These are phyloP conservation scores for Microdochium trichocladiopsis DNA, from an alignment of 2,329 filamentous ascomycete genomes.

Conservation along the genomic window DNA sequence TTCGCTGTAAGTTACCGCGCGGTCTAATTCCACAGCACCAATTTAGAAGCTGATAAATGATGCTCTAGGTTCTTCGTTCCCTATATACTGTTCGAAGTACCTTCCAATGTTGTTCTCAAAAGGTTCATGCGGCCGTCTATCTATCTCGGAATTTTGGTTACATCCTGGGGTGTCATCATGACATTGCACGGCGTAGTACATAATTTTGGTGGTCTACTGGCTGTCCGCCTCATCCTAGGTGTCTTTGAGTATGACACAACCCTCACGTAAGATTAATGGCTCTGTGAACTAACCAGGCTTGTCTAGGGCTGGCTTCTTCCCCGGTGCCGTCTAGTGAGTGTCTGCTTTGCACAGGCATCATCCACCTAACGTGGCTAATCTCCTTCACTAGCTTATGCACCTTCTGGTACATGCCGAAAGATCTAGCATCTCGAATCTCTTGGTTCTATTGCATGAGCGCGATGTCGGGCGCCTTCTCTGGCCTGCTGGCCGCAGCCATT, in stretches of 20 bases:
- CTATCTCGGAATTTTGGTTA: constrained; percentile 60
- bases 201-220: constrained; percentile 18
- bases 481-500: constrained; percentile 24
- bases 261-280: neutral
- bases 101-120: constrained; percentile 61
- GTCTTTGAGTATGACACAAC: constrained; percentile 15
- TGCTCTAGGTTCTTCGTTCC: constrained; percentile 14
- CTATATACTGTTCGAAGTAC: constrained; percentile 54
- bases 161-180: constrained; percentile 29
- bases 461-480: constrained; percentile 56
- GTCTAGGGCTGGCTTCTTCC: constrained; percentile 18
- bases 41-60: neutral
- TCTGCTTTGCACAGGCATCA: neutral
- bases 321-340: constrained; percentile 14
- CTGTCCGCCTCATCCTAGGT: constrained; percentile 21
- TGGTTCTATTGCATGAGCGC: constrained; percentile 40
- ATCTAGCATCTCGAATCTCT: constrained; percentile 16
- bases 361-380: neutral
- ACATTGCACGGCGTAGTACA: constrained; percentile 15
- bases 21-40: no score
- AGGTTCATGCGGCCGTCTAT: constrained; percentile 49
- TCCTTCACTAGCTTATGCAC: constrained; percentile 9
- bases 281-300: neutral
- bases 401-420: constrained; percentile 21
- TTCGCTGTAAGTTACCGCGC: constrained; percentile 20